A percentile compares a stretch with the other conserved stretches of the same genome.
phyloP scores from a whole-genome alignment of 2,329 filamentous ascomycete species.

The Bipolaris bicolor region DNA sequence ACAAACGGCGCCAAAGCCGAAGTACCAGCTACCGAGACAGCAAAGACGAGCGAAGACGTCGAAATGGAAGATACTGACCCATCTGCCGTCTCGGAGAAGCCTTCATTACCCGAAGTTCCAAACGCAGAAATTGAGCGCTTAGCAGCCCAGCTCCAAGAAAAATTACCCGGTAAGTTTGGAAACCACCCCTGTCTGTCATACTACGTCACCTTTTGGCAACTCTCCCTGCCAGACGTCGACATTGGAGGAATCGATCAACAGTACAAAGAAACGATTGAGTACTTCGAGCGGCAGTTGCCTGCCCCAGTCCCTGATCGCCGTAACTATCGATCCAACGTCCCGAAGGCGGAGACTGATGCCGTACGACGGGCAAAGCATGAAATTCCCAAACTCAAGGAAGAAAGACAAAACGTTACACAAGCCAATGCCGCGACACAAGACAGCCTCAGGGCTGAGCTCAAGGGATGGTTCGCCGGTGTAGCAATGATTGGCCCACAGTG shows the following conservation, averaged over 20 bases:
- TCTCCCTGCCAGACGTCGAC: constrained; percentile 78
- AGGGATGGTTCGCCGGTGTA: constrained; percentile 75
- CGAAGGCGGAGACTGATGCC: constrained; percentile 62
- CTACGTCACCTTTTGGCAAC: constrained; percentile 90
- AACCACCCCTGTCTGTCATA: constrained; percentile 77
- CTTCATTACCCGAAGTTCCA: constrained; percentile 45
- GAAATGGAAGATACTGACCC: constrained; percentile 49
- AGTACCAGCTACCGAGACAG: constrained; percentile 9
- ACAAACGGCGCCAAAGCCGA: constrained; percentile 12
- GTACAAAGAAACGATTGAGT: constrained; percentile 76
- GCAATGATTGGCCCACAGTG: constrained; percentile 64
- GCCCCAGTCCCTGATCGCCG: constrained; percentile 67
- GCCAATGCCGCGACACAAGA: constrained; percentile 59
- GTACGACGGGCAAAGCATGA: constrained; percentile 75
- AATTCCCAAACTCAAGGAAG: constrained; percentile 61
- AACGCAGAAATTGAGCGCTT: constrained; percentile 76
- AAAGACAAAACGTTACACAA: constrained; percentile 61
- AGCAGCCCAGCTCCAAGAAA: constrained; percentile 69
- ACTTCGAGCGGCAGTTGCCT: constrained; percentile 27
- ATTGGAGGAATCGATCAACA: constrained; percentile 67
- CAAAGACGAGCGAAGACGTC: constrained; percentile 35
- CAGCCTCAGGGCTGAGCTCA: constrained; percentile 76
- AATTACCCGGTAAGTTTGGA: constrained; percentile 69
- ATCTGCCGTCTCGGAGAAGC: constrained; percentile 1
- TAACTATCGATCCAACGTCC: constrained; percentile 57